These are phyloP conservation scores for Colletotrichum caudatum DNA, from an alignment of 2,329 filamentous ascomycete species.

Conservation along the genomic window DNA sequence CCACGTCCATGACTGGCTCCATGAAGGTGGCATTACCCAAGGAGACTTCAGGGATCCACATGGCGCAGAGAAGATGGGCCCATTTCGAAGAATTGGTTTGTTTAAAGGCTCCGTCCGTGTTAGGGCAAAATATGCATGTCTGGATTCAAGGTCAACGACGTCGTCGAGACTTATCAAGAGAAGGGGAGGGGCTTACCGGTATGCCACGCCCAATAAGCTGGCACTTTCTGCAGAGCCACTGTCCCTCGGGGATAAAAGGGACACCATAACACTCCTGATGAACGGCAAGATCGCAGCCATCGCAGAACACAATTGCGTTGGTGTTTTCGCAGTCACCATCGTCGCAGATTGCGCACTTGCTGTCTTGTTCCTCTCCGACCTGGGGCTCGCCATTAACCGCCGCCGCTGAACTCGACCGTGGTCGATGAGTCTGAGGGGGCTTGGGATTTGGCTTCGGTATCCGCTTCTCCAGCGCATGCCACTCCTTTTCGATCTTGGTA, in stretches of 20 bases:
- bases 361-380: slow-evolving; percentile 92
- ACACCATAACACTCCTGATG: slow-evolving; percentile 99
- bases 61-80: slow-evolving; percentile 95
- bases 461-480: slow-evolving; percentile 94
- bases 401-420: slow-evolving; percentile 91
- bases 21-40: slow-evolving; percentile 97
- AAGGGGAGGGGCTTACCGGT: slow-evolving; percentile 67
- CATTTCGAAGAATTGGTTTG: slow-evolving; percentile 97
- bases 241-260: slow-evolving; percentile 97
- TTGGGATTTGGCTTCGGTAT: slow-evolving; percentile 98
- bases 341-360: slow-evolving; percentile 96
- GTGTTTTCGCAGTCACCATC: slow-evolving; percentile 99
- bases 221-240: slow-evolving; percentile 98
- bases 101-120: slow-evolving; percentile 97
- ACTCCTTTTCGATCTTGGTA: slow-evolving; percentile 99
- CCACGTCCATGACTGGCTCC: slow-evolving; percentile 97
- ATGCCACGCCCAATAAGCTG: slow-evolving; percentile 93
- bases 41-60: slow-evolving; percentile 98
- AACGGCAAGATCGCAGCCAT: slow-evolving; percentile 96
- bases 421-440: slow-evolving; percentile 92
- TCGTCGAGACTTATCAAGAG: background rate
- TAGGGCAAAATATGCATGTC: slow-evolving; percentile 98
- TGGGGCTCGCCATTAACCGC: slow-evolving; percentile 94
- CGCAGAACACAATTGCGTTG: slow-evolving; percentile 98
- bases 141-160: slow-evolving; percentile 47